phyloP scores from a whole-genome alignment of 768 basidiomycete genomes.

The Rickenella mellea region DNA sequence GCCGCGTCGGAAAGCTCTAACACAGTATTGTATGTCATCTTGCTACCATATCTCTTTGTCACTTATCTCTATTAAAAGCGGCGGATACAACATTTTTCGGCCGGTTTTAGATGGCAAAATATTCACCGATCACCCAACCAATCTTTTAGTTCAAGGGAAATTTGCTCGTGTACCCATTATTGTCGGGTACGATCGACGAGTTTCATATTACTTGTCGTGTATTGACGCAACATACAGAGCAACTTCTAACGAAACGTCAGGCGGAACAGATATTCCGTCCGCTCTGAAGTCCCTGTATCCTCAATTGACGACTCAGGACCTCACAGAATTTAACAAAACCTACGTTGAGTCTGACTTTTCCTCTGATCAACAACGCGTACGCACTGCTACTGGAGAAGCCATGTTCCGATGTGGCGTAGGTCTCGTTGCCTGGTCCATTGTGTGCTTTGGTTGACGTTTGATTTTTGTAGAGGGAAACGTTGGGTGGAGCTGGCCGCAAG shows the following conservation, averaged over 20 bases:
- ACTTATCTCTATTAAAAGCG: constrained; percentile 10
- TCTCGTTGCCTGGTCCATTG: constrained; percentile 1
- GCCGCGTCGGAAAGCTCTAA: no score
- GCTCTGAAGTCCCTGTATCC: constrained; percentile 37
- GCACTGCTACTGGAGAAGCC: constrained; percentile 40
- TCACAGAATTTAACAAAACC: constrained; percentile 26
- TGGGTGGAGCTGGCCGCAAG: constrained; percentile 31
- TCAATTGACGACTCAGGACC: constrained; percentile 27
- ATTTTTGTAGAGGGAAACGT: constrained; percentile 28
- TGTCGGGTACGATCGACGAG: constrained; percentile 36
- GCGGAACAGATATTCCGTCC: constrained; percentile 26
- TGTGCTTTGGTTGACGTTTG: background rate
- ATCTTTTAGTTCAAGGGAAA: constrained; percentile 31
- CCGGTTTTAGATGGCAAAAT: constrained; percentile 48
- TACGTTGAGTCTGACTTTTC: constrained; percentile 37
- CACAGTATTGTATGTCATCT: constrained; percentile 42
- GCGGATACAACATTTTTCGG: constrained; percentile 37
- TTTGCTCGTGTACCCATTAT: constrained; percentile 47
- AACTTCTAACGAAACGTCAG: constrained; percentile 51
- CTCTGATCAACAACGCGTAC: constrained; percentile 29
- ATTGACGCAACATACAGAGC: constrained; percentile 23
- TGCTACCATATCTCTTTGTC: no score
- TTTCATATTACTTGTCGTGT: constrained; percentile 1
- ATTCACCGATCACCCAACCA: constrained; percentile 41
- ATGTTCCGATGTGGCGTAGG: constrained; percentile 45